Evolutionary conservation across 225 moss, liverwort and hornwort species (phyloP), one percentile per base, ranked within the genome.

Genomic region (Physcomitrellopsis africana): DNA sequence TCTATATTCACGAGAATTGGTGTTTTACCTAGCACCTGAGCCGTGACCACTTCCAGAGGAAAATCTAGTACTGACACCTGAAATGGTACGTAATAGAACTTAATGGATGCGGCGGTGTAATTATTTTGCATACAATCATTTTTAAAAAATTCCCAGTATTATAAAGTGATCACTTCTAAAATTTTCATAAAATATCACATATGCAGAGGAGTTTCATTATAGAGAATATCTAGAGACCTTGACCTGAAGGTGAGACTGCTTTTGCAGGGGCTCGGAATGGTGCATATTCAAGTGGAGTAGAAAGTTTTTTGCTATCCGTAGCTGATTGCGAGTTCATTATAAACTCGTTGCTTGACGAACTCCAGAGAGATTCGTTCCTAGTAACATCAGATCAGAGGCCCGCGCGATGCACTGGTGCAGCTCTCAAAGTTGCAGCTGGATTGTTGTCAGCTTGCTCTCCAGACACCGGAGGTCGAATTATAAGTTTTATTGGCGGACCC

Each of bases 311-410:
- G 67, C 91, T 92, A 5, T 93, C 92, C 53, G 94, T 89, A 59
- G 76, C 97, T 9, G 93, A 93, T 67, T 99, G 97, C 84, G 97
- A 99, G 80, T 94, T 99, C 68, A 89, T 90, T 37, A 87, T 99
- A 67, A 90, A 70, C 3, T 79, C 91, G 42, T 86, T 99, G 76
- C 79, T 99, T 65, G 97, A 99, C 73, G 97, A 99, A 70, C 87
- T 99, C 11, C 97, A 99, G 65, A 93, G 84, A 75, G 97, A 99
- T 68, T 88, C 94, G 5, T 99, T 92, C 59, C 92, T 90, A 51
- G 91, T 94, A 29, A 86, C 94, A 47, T 80, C 94, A 45, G 93
- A 99, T 20, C 94, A 99, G 70, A 93, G 97, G 68, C 90, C 94
- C 17, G 74, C 77, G 43, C 86, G 97, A 70, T 99, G 97, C 76